Conservation (phyloP, 2,329 filamentous ascomycete genomes). For the Penicillium concentricum region DNA sequence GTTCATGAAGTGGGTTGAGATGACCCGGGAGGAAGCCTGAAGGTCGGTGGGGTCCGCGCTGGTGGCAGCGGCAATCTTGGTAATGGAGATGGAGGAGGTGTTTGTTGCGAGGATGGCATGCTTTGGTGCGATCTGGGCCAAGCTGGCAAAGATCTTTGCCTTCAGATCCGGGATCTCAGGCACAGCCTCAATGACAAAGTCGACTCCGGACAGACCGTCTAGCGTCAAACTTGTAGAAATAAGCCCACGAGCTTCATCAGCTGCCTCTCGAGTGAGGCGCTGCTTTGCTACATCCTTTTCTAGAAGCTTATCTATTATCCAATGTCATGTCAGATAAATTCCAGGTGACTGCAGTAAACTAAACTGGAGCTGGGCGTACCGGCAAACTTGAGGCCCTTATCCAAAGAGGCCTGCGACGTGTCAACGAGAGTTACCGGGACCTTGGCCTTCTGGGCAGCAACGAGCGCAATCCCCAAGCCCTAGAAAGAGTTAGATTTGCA, state of each 20-base stretch:
- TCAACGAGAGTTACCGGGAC: conserved; percentile 87
- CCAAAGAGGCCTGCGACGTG: conserved; percentile 75
- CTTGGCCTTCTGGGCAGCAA: conserved; percentile 79
- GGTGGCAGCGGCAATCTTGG: conserved; percentile 86
- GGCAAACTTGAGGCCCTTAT: conserved; percentile 88
- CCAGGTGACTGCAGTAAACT: background rate
- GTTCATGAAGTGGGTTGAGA: conserved; percentile 99
- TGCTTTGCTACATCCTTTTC: conserved; percentile 90
- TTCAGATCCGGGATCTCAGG: conserved; percentile 90
- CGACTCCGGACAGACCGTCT: conserved; percentile 74
- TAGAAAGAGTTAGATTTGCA: conserved; percentile 42
- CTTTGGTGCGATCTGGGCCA: conserved; percentile 76
- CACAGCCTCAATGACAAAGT: conserved; percentile 97
- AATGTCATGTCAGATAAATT: background rate
- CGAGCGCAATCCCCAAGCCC: conserved; percentile 93
- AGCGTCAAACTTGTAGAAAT: conserved; percentile 71
- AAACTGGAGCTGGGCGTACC: conserved; percentile 49
- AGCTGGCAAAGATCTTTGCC: conserved; percentile 76
- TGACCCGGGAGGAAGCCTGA: conserved; percentile 78
- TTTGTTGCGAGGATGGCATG: conserved; percentile 95
- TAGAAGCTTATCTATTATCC: conserved; percentile 75
- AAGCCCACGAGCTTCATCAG: conserved; percentile 68
- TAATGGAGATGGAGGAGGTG: conserved; percentile 98
- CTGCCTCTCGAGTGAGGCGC: conserved; percentile 77
- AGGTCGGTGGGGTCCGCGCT: conserved; percentile 75